phyloP scores from a whole-genome alignment of 352 stramenopile genomes.

The Elongisporangium undulatum region DNA sequence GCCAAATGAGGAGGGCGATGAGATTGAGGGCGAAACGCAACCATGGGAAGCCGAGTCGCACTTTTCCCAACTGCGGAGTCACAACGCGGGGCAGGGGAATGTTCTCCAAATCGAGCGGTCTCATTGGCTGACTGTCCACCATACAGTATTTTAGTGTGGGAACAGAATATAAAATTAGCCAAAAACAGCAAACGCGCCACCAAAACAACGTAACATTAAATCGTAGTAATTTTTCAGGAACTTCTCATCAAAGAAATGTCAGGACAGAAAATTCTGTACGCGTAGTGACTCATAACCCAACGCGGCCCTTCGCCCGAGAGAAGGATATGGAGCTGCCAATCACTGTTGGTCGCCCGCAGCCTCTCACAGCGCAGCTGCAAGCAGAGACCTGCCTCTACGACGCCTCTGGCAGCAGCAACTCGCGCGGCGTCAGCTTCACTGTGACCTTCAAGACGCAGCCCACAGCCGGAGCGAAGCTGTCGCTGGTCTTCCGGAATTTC shows the following conservation, averaged over 20 bases:
- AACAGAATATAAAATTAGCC: background rate
- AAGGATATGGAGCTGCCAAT: constrained; percentile 22
- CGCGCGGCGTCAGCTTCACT: constrained; percentile 33
- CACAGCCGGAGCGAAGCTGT: constrained; percentile 10
- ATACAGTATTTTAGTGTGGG: background rate
- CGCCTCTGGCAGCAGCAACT: constrained; percentile 8
- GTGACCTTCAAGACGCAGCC: constrained; percentile 26
- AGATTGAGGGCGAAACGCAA: background rate
- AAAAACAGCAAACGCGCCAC: background rate
- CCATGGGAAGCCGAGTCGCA: constrained; percentile 1
- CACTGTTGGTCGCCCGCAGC: constrained; percentile 8
- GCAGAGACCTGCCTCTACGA: background rate
- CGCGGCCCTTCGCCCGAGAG: background rate
- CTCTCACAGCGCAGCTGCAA: background rate
- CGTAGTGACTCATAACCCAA: background rate
- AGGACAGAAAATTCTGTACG: no score
- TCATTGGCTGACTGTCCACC: constrained; percentile 3
- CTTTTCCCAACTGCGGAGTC: background rate
- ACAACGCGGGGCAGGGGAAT: background rate
- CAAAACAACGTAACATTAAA: background rate
- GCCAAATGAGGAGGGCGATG: no score
- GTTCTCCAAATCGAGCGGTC: constrained; percentile 1
- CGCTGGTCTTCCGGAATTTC: constrained; percentile 64
- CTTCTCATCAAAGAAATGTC: no score
- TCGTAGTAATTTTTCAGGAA: background rate